Evolutionary conservation across 1,284 basidiomycete genomes (phyloP), one percentile per base, ranked within the genome.

Genomic region (Pisolithus thermaeus): DNA sequence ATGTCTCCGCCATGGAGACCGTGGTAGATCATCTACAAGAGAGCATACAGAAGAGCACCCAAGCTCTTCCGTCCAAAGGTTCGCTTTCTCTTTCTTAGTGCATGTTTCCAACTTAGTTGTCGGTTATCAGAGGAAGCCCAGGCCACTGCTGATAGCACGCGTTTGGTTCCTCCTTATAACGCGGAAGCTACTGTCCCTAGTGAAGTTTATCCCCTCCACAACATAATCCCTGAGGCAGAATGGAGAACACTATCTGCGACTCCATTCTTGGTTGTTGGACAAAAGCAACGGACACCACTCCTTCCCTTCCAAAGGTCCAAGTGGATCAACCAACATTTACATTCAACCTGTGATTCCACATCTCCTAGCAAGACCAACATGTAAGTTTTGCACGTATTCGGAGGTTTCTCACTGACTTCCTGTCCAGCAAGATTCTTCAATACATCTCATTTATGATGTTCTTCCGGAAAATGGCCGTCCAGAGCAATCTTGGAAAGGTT

Each of bases 1-100:
- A 96, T 70, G 81, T 90, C 14, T 75, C 76, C 49, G 90, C 91
- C 1, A 92, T 96, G 87, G 78, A 87, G 63, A 81, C 81, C 12
- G 86, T 93, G 20, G 82, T 85, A 59, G 78, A 76, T 46, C 83
- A 90, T 69, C 72, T 97, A 50, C 87, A 90, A 73, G 80, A 86
- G 28, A 80, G 84, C 43, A 95, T 97, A 57, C 80, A 84, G 45
- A 81, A 77, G 55, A 84, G 80, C 42, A 84, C 87, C 0, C 76
- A 73, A 45, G 78, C 78, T 20, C 70, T 92, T 42, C 82, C 88
- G 58, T 83, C 83, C 0, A 67, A 73, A 61, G 85, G 89, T 37
- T 36, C 16, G 18, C 48, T 1, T 43, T 44, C 18, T 3, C 30
- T 12, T 49, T 18, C 51, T 27, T 16, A 39, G 47, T 27, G 40